Conservation (phyloP, 495 filamentous ascomycete species). For the Oidiodendron maius region DNA sequence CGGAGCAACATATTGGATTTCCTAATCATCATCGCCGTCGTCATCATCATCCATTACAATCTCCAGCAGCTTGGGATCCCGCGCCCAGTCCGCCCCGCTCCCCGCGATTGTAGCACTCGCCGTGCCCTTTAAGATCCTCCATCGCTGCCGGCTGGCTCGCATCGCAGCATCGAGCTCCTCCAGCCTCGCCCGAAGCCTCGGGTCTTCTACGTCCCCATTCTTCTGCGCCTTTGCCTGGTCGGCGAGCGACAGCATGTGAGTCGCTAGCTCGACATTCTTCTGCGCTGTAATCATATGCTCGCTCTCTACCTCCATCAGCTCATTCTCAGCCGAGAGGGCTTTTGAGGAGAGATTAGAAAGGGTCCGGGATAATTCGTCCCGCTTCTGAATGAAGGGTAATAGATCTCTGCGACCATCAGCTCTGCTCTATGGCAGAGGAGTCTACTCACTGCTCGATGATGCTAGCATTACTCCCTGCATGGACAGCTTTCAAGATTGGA, state of each 20-base stretch:
- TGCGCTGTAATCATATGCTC: conserved; percentile 47
- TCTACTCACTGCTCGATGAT: conserved; percentile 57
- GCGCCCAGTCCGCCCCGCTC: conserved; percentile 80
- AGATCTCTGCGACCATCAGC: conserved; percentile 46
- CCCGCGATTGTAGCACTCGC: conserved; percentile 70
- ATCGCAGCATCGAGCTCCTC: conserved; percentile 49
- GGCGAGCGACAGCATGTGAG: conserved; percentile 53
- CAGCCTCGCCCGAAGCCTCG: conserved; percentile 45
- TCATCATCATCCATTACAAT: conserved; percentile 72
- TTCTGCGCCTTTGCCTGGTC: conserved; percentile 47
- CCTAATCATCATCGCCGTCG: conserved; percentile 23
- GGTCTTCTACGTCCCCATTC: conserved; percentile 41
- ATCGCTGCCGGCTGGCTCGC: conserved; percentile 50
- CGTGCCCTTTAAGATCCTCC: conserved; percentile 70
- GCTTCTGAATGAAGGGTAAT: conserved; percentile 55
- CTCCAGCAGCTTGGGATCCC: conserved; percentile 59
- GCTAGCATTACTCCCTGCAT: conserved; percentile 58
- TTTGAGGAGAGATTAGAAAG: conserved; percentile 50
- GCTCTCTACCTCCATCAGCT: conserved; percentile 47
- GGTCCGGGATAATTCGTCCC: conserved; percentile 57
- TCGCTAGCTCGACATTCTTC: conserved; percentile 57
- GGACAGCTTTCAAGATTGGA: conserved; percentile 71
- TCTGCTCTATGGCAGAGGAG: too few relatives aligned
- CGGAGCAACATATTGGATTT: neutral
- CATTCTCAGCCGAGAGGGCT: conserved; percentile 38